Evolutionary conservation across 169 alveolate genomes (phyloP), one percentile per base, ranked within the genome.

Genomic region (Cryptosporidium xiaoi): DNA sequence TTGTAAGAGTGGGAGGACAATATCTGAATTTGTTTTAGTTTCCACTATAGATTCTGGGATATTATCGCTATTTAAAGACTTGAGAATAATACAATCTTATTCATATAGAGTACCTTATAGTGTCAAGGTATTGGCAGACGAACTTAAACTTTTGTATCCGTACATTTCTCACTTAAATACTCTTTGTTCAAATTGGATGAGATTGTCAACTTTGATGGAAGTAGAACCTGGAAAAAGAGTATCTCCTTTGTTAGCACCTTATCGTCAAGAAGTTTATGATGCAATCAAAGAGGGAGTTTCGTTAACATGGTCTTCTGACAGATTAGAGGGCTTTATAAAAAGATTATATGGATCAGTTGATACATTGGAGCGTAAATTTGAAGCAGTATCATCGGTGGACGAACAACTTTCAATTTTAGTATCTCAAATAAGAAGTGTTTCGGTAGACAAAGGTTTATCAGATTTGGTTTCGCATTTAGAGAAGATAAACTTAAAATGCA

Each of bases 131-230:
- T 93, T 93, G 90, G 94, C 98, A 15, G 96, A 95, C 65, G 99
- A 97, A 83, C 96, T 96, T 29, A 96, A 97, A 93, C 92, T 90
- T 34, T 90, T 94, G 68, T 98, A 96, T 84, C 98, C 99, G 18
- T 91, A 77, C 27, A 77, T 77, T 50, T 60, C 87, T 65, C 87
- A 96, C 95, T 31, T 90, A 92, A 48, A 93, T 96, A 29, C 83
- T 94, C 44, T 93, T 92, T 77, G 87, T 44, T 58, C 64, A 13
- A 77, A 77, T 31, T 77, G 87, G 87, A 77, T 77, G 87, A 77
- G 87, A 31, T 58, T 77, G 18, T 53, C 87, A 18, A 77, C 77
- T 27, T 51, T 56, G 33, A 27, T 77, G 33, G 87, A 77, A 16
- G 64, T 77, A 12, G 87, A 77, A 1, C 87, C 87, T 24, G 87